phyloP scores from a whole-genome alignment of 495 filamentous ascomycete genomes.

The Trichoderma orchidacearum region DNA sequence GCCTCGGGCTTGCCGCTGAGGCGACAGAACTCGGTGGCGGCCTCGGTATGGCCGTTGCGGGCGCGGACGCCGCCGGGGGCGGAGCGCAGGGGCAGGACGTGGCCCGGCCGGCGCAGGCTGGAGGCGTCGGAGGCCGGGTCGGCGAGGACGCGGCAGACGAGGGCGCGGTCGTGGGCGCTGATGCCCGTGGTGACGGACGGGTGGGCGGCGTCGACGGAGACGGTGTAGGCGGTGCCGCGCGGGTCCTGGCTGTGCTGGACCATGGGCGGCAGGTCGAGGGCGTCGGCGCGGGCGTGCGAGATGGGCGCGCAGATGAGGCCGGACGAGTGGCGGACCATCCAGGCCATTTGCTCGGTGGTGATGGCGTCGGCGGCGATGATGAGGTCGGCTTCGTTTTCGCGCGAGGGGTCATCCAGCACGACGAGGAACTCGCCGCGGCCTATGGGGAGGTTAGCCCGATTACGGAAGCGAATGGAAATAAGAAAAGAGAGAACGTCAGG shows the following conservation, averaged over 20 bases:
- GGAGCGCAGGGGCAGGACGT: constrained; percentile 78
- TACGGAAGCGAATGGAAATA: not conserved
- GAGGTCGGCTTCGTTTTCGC: constrained; percentile 96
- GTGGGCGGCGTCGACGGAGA: constrained; percentile 67
- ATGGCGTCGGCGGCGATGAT: constrained; percentile 84
- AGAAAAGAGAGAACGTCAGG: constrained; percentile 4
- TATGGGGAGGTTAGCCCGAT: constrained; percentile 15
- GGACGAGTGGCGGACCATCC: constrained; percentile 81
- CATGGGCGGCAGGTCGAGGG: constrained; percentile 79
- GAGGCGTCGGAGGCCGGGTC: constrained; percentile 40
- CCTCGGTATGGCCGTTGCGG: constrained; percentile 82
- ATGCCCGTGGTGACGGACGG: constrained; percentile 77
- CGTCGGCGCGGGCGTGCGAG: constrained; percentile 45
- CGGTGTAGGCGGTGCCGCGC: constrained; percentile 82
- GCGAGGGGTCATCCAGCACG: constrained; percentile 75
- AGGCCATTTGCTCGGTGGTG: constrained; percentile 84
- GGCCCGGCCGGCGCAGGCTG: constrained; percentile 72
- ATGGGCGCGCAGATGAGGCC: constrained; percentile 86
- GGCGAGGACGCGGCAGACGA: constrained; percentile 71
- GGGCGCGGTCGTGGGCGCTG: constrained; percentile 70
- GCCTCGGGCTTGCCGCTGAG: constrained; percentile 61
- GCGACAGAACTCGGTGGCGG: constrained; percentile 74
- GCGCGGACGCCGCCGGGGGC: constrained; percentile 66
- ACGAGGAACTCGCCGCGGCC: constrained; percentile 88
- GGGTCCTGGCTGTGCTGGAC: constrained; percentile 69